Evolutionary conservation across 2,329 filamentous ascomycete genomes (phyloP), one percentile per base, ranked within the genome.

Genomic region (Colletotrichum musicola): DNA sequence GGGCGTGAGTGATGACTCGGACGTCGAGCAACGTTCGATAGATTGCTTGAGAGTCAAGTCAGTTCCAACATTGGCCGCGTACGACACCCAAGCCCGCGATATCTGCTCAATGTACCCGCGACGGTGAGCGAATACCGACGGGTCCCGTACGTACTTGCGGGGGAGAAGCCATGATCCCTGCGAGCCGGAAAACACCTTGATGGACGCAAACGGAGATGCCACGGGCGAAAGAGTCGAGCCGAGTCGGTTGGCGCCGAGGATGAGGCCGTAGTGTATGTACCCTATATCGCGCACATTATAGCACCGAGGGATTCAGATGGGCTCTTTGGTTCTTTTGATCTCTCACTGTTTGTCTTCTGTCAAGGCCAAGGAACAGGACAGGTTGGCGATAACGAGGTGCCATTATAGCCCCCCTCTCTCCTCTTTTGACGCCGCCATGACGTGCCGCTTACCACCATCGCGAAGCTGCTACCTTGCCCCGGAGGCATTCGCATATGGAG

Each of bases 221-320:
- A 64, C 59, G 53, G 53, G 42, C 25, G 47, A 38, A 47, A 30
- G 40, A 46, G 13, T 53, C 49, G 30, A 54, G 27, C 13, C 51
- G 51, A 40, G 49, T 61, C 64, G 60, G 59, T 58, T 63, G 64
- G 60, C 59, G 60, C 64, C 64, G 64, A 67, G 22, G 40, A 42
- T 7, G 40, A 42, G 25, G 30, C 27, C 54, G 40, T n/a, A n/a
- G n/a, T n/a, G n/a, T 25, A 25, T 25, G 22, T 30, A 14, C 16
- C 27, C 61, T 64, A 68, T 68, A 64, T 42, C 61, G 6, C 54
- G 27, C 40, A 50, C n/a, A 14, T 16, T 64, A 68, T 68, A 42
- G 46, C 25, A 16, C n/a, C 40, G 51, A 25, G 57, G 18, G 10
- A 16, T 5, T 20, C 38, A 58, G 18, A 27, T 38, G 20, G 20